Evolutionary conservation across 2,329 filamentous ascomycete genomes (phyloP).

Genomic region (Apiospora sp.): DNA sequence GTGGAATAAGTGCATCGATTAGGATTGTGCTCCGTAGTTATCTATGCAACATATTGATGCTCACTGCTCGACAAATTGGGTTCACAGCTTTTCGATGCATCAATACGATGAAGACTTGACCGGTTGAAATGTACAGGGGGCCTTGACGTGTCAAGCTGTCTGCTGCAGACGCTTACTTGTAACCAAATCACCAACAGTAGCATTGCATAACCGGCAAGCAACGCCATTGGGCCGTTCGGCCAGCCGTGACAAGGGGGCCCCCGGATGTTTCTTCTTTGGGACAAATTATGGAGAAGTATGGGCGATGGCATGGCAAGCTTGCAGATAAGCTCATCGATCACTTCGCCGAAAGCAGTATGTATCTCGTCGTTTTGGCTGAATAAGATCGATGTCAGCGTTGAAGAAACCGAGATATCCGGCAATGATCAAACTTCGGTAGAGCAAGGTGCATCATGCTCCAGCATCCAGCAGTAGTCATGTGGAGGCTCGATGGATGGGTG

Average conservation of each 20-base stretch:
- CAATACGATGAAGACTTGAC: too few species aligned
- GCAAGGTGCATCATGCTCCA: background rate
- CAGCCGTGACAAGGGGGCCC: background rate
- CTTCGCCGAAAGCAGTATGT: background rate
- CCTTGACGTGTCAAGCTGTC: background rate
- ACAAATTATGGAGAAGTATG: background rate
- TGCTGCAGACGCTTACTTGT: background rate
- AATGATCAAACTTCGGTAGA: background rate
- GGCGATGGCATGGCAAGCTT: background rate
- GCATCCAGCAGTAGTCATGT: background rate
- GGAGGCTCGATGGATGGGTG: background rate
- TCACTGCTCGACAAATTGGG: too few species aligned
- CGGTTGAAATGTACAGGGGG: too few species aligned
- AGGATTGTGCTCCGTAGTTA: too few species aligned
- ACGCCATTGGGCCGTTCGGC: background rate
- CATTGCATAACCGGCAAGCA: background rate
- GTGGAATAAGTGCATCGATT: too few species aligned
- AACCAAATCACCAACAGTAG: background rate
- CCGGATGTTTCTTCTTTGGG: background rate
- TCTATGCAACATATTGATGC: too few species aligned
- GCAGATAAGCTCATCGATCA: background rate
- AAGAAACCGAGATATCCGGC: background rate
- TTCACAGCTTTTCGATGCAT: too few species aligned
- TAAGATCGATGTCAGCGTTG: background rate
- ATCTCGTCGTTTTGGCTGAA: background rate